A percentile compares a stretch with the other conserved stretches of the same genome.
Conservation (phyloP, 768 basidiomycete genomes). For the Trametes punicea region DNA sequence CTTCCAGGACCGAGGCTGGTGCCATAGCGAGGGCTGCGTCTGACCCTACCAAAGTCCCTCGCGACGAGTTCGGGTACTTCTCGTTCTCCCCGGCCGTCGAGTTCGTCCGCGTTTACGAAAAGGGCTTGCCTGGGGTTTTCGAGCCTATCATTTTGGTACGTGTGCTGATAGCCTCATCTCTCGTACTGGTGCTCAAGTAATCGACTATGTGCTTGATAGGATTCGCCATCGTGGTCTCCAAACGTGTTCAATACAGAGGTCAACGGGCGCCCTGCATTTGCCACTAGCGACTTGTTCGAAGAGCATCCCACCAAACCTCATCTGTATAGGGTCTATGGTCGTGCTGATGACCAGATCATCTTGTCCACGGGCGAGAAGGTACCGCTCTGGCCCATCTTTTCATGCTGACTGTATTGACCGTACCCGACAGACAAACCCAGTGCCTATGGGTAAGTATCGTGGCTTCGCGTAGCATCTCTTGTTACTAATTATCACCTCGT, state of each 20-base stretch:
- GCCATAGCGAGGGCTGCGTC: not conserved
- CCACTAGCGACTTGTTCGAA: slow-evolving; percentile 39
- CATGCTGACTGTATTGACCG: too few relatives aligned
- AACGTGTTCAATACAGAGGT: slow-evolving; percentile 21
- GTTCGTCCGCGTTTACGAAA: slow-evolving; percentile 32
- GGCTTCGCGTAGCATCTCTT: not conserved
- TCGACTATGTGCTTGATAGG: too few relatives aligned
- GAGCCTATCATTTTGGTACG: slow-evolving; percentile 40
- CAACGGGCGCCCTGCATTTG: slow-evolving; percentile 33
- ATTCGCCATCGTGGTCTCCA: slow-evolving; percentile 1
- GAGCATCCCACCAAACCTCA: slow-evolving; percentile 38
- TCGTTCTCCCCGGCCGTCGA: slow-evolving; percentile 22
- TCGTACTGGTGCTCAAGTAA: too few relatives aligned
- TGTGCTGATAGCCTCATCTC: not conserved
- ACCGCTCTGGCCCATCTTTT: not conserved
- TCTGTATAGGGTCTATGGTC: slow-evolving; percentile 38
- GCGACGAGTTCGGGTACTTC: slow-evolving; percentile 36
- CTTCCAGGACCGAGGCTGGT: slow-evolving; percentile 23
- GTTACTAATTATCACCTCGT: too few relatives aligned
- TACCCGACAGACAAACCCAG: slow-evolving; percentile 42
- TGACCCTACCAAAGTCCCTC: not conserved
- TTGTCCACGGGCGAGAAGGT: slow-evolving; percentile 40
- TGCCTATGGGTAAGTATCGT: slow-evolving; percentile 32
- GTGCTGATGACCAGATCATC: slow-evolving; percentile 46
- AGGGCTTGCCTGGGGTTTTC: slow-evolving; percentile 28